Conservation (phyloP, 371 early-diverging fungal species). For the Circinella umbellata region DNA sequence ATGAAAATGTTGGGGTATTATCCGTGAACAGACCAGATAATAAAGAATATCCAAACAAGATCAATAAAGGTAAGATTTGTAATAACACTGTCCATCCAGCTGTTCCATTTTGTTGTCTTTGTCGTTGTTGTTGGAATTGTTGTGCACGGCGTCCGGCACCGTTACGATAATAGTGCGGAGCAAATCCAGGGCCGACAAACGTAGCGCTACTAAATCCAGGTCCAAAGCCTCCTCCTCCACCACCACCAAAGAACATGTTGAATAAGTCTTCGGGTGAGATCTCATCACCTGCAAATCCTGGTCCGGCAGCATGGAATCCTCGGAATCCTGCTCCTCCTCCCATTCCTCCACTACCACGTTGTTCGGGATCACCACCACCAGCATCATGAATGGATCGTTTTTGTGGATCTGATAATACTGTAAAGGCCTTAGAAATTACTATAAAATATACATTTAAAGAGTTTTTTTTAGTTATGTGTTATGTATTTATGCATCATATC, state of each 20-base stretch:
- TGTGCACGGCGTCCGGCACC: constrained; percentile 24
- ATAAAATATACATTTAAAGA: neutral
- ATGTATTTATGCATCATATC: neutral
- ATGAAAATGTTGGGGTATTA: constrained; percentile 40
- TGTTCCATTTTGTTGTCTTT: constrained; percentile 23
- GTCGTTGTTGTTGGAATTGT: constrained; percentile 20
- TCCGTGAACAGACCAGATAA: constrained; percentile 47
- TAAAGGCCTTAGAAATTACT: constrained; percentile 91
- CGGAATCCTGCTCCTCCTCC: constrained; percentile 10
- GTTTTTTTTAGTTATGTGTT: neutral
- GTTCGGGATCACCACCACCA: constrained; percentile 76
- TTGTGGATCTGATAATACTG: constrained; percentile 84
- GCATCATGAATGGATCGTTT: constrained; percentile 89
- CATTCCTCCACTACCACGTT: constrained; percentile 27
- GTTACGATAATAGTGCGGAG: constrained; percentile 19
- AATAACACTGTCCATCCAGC: constrained; percentile 39
- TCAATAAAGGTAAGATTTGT: constrained; percentile 46
- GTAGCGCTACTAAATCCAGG: constrained; percentile 54
- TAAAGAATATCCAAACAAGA: constrained; percentile 48
- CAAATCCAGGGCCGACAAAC: constrained; percentile 54
- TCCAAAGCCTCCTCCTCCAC: constrained; percentile 27
- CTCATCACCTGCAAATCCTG: constrained; percentile 60
- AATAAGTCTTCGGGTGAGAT: constrained; percentile 95
- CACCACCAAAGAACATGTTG: constrained; percentile 95
- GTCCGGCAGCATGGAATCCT: neutral